Evolutionary conservation across 176 grass and related monocot genomes (phyloP), one percentile per base, ranked within the genome.

Genomic region (Musa troglodytarum): DNA sequence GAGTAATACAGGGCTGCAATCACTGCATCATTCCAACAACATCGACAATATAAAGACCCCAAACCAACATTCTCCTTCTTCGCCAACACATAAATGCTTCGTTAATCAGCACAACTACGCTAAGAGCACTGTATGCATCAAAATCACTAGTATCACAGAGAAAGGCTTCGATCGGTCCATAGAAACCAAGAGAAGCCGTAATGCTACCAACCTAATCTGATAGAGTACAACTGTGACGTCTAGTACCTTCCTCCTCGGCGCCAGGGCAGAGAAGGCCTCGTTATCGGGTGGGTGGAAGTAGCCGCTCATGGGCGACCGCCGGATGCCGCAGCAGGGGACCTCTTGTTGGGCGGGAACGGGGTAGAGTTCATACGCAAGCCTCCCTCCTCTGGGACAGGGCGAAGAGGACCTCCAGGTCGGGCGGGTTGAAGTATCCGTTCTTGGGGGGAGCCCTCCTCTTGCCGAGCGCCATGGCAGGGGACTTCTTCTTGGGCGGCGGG

Each of bases 401-500:
- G 65, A 79, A 79, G 68, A 79, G 52, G 8, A 26, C 23, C 65
- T 79, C 77, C 8, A 79, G 68, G 28, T 79, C 77, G 20, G 77
- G 77, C 64, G 77, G 77, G 26, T 71, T 49, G 53, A 79, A 79
- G 68, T 79, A 79, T 17, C 77, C 77, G 65, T 79, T 79, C 26
- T 69, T 79, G 16, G 77, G 77, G n/a, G 77, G 77, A 11, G 23
- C 77, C 19, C 51, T 29, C 77, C 54, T 79, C 64, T 68, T 79
- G 23, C 72, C 72, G 24, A 9, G 57, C 14, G 72, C 52, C 14
- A 28, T 9, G 6, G 22, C 52, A 22, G 77, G 57, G 21, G 83
- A 63, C 57, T 80, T 84, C 80, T 93, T 98, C 84, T 77, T 85
- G 43, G 90, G 86, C 49, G 94, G 81, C n/a, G 94, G 76, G 1